Evolutionary conservation across 108 stramenopile species (phyloP), one percentile per base, ranked within the genome.

Genomic region (Fistulifera pelliculosa): DNA sequence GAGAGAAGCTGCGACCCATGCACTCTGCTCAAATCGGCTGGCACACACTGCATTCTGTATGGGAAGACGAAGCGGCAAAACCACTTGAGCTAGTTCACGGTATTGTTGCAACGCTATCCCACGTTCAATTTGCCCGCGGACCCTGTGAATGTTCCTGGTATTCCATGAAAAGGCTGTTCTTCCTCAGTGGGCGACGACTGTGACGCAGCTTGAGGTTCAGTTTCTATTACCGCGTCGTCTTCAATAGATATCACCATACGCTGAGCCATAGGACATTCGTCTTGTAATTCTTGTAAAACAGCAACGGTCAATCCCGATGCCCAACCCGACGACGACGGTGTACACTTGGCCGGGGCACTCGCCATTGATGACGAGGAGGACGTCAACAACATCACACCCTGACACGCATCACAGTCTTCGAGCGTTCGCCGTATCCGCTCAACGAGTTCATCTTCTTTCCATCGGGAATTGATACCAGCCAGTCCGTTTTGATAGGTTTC

Each of bases 231-330:
- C 4, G 43, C 24, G 10, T 65, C 10, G 27, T 55, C 42, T 38
- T 48, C 49, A 0, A 75, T 38, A 19, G 61, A 53, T 23, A 66
- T 49, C 14, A 77, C 60, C 48, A 68, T 61, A 44, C 83, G 68
- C 23, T 69, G 68, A 19, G 87, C 83, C 54, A 68, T 74, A 8
- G 70, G 70, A 62, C 81, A 74, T 64, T 85, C 87, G 14, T 85
- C 76, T 38, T 76, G 60, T 18, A 90, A 53, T 31, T 85, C 79
- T 49, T 90, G 74, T 53, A 90, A 59, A 2, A 90, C 44, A n/a
- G 52, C 60, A 0, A 79, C 64, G 4, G 81, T 65, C 56, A 90
- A 39, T 28, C 83, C 79, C 14, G 73, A 79, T 49, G 77, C 68
- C 10, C 78, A 43, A 14, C 77, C 81, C n/a, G 57, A 23, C 0